phyloP scores from a whole-genome alignment of 352 stramenopile genomes.

The Pythium sukuiense region DNA sequence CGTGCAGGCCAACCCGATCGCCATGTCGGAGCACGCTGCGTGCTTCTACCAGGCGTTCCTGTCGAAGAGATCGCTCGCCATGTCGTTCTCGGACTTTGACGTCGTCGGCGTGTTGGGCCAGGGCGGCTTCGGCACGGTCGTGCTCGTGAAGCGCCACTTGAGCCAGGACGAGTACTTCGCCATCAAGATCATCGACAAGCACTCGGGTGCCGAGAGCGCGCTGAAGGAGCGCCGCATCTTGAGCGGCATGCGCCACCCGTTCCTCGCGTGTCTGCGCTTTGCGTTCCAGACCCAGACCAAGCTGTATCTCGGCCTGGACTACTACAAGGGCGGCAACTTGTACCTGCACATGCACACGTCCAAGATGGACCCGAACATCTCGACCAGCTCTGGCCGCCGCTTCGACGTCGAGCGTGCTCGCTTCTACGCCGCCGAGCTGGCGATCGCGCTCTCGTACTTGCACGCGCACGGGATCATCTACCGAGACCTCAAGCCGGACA shows the following conservation, averaged over 20 bases:
- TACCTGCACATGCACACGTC: conserved; percentile 84
- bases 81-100: conserved; percentile 87
- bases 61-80: conserved; percentile 76
- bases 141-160: conserved; percentile 78
- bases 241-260: conserved; percentile 74
- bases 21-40: conserved; percentile 68
- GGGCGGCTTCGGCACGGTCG: conserved; percentile 77
- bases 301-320: conserved; percentile 79
- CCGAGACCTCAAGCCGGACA: conserved; percentile 87
- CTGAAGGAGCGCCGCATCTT: conserved; percentile 79
- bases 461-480: conserved; percentile 87
- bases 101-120: conserved; percentile 82
- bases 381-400: conserved; percentile 65
- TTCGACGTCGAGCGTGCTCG: conserved; percentile 67
- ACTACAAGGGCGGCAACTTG: conserved; percentile 84
- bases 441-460: conserved; percentile 85
- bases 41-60: conserved; percentile 85
- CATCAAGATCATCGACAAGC: conserved; percentile 89
- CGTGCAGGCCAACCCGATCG: conserved; percentile 74
- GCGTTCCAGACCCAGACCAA: conserved; percentile 87
- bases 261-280: conserved; percentile 79
- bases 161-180: conserved; percentile 80
- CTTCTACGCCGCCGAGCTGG: conserved; percentile 88
- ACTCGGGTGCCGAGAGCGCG: conserved; percentile 70
- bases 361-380: conserved; percentile 79